These are phyloP conservation scores for Leccinum imitatum DNA, from an alignment of 768 basidiomycete species.

Conservation along the genomic window DNA sequence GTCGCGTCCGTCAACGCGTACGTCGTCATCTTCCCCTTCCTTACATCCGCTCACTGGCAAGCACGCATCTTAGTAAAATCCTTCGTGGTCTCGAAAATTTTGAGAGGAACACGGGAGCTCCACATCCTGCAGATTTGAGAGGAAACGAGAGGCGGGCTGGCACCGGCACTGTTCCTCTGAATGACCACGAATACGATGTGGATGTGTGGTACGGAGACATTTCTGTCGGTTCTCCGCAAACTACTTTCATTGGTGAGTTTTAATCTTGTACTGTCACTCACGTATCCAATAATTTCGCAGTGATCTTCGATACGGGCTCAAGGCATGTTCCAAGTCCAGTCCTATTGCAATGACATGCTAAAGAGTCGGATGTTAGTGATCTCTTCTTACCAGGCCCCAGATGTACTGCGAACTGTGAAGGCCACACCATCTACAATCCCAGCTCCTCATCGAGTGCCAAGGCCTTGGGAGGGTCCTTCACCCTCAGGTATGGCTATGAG, in stretches of 20 bases:
- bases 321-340: conserved; percentile 2
- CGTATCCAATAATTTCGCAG: not conserved
- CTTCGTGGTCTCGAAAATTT: not conserved
- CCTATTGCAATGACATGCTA: not conserved
- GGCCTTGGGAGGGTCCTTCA: conserved; percentile 1
- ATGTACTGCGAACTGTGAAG: conserved; percentile 28
- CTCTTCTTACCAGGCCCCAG: conserved; percentile 26
- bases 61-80: not conserved
- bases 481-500: not conserved
- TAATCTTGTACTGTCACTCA: not conserved
- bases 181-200: not conserved
- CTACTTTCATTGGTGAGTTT: not conserved
- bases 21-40: not conserved
- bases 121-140: not conserved
- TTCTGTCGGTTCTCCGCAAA: conserved; percentile 2
- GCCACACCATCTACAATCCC: conserved; percentile 35
- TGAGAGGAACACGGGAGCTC: conserved; percentile 3
- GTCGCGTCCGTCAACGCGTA: conserved; percentile 6
- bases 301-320: conserved; percentile 2
- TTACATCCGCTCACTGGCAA: not conserved
- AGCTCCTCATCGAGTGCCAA: conserved; percentile 9
- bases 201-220: conserved; percentile 14
- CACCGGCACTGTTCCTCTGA: not conserved
- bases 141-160: not conserved
- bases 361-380: conserved; percentile 13